Base-by-base conservation (phyloP, 2,329 filamentous ascomycete species). In the Mollisiaceae sp. region DNA sequence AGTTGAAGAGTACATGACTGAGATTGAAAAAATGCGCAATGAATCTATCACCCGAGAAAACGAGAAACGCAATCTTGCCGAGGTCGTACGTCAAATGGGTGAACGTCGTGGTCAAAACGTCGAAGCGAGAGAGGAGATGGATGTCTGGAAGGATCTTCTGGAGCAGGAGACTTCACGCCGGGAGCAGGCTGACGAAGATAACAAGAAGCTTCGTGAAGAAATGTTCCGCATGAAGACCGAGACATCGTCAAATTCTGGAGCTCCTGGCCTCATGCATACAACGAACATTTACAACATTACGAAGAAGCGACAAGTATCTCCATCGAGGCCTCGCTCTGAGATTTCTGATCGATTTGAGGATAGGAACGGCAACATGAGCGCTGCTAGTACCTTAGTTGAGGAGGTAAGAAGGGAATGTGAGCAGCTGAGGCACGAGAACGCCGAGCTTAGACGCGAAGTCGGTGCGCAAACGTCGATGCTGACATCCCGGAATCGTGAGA, bases 381-480 rank as follows among this genome's bases (percentile, higher is more conserved):
- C 84, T 11, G 82, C 88, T 1, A 89, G 84, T 68, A 91, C 87
- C 9, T 85, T 93, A 1, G 85, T 92, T 12, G 91, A 95, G n/a
- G 93, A 97, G 67, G 80, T 93, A 8, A 84, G 86, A 11, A 82
- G 83, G 4, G 87, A 90, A 72, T 85, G 85, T 63, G 90, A 93
- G 68, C 90, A 96, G 71, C 81, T 98, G 35, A 90, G 92, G 60
- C 93, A 94, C 75, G 94, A 98, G 75, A 98, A 97, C 73, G 92
- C 93, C 2, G 94, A 97, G 76, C 79, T 99, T 38, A 88, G 94
- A 61, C 91, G 94, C 62, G 94, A 98, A 77, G 91, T 98, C 36
- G 93, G 94, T 67, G 95, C 95, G 2, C 95, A 99, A 77, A 97
- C 94, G 0, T 97, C 94, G 0, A 98, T 99, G 93, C 85, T 99